These are phyloP conservation scores for Sporothrix brunneoviolacea DNA, from an alignment of 2,329 filamentous ascomycete genomes.

Conservation along the genomic window DNA sequence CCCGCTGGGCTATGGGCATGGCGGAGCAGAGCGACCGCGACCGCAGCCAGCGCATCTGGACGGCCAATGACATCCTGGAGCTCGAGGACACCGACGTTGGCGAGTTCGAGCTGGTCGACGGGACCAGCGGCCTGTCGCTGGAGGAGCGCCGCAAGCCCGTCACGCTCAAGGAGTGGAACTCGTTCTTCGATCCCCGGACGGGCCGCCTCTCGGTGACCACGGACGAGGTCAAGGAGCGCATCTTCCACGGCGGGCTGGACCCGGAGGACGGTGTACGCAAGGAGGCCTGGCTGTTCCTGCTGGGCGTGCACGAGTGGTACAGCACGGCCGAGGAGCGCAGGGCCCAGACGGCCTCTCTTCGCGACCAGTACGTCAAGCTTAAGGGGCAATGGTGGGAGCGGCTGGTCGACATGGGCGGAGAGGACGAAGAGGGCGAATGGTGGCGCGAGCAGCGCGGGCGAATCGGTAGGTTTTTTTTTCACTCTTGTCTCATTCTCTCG, in stretches of 20 bases:
- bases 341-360: constrained; percentile 72
- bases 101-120: constrained; percentile 90
- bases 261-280: constrained; percentile 87
- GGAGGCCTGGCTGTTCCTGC: constrained; percentile 90
- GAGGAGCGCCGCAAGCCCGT: constrained; percentile 72
- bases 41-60: constrained; percentile 81
- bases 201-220: constrained; percentile 72
- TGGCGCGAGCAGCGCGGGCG: constrained; percentile 91
- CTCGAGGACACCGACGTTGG: constrained; percentile 93
- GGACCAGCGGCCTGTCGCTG: constrained; percentile 60
- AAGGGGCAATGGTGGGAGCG: constrained; percentile 97
- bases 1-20: constrained; percentile 97
- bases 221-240: constrained; percentile 93
- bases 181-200: constrained; percentile 71
- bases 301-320: constrained; percentile 91
- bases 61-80: constrained; percentile 83
- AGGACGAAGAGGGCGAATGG: constrained; percentile 81
- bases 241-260: constrained; percentile 91
- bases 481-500: constrained; percentile 3
- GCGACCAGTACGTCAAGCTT: constrained; percentile 89
- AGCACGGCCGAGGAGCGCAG: constrained; percentile 80
- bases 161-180: constrained; percentile 80
- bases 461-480: constrained; percentile 72
- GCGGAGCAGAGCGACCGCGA: constrained; percentile 94
- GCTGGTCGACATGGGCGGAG: constrained; percentile 73